A percentile compares a stretch with the other conserved stretches of the same genome.
Evolutionary conservation across 1,139 yeast species (phyloP).

Genomic region (Diutina rugosa): DNA sequence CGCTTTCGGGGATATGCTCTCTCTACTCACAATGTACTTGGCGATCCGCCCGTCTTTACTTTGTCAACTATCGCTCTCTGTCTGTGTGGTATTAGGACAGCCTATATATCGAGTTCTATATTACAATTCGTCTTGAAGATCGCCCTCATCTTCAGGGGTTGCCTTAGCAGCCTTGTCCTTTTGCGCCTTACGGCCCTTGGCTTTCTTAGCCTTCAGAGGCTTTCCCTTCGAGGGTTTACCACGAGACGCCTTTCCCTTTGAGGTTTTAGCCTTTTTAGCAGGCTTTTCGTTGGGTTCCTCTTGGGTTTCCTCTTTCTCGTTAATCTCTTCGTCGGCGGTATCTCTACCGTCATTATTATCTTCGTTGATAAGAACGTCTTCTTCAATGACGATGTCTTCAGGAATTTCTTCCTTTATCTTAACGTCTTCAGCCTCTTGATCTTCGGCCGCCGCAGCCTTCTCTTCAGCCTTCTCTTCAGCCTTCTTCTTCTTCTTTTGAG

Average conservation of each 20-base stretch:
- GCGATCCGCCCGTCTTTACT: no score
- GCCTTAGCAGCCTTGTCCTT: constrained; percentile 4
- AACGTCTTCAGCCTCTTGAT: constrained; percentile 12
- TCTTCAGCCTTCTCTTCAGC: neutral
- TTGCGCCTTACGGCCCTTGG: constrained; percentile 3
- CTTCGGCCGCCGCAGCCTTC: neutral
- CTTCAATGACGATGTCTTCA: neutral
- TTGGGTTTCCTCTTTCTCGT: neutral
- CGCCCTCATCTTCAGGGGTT: neutral
- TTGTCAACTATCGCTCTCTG: neutral
- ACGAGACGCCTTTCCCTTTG: neutral
- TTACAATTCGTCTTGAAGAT: constrained; percentile 3
- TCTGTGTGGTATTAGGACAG: neutral
- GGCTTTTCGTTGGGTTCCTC: neutral
- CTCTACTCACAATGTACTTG: no score
- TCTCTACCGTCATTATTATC: neutral
- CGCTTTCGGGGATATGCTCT: no score
- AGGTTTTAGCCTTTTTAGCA: neutral
- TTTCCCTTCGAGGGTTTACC: neutral
- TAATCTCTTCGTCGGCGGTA: neutral
- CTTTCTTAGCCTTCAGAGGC: neutral
- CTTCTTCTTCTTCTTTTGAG: neutral
- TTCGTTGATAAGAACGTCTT: neutral
- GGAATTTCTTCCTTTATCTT: constrained; percentile 12
- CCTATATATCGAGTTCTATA: neutral